Base-by-base conservation (phyloP, 306 rosid genomes). In the Herpetospermum pedunculosum region DNA sequence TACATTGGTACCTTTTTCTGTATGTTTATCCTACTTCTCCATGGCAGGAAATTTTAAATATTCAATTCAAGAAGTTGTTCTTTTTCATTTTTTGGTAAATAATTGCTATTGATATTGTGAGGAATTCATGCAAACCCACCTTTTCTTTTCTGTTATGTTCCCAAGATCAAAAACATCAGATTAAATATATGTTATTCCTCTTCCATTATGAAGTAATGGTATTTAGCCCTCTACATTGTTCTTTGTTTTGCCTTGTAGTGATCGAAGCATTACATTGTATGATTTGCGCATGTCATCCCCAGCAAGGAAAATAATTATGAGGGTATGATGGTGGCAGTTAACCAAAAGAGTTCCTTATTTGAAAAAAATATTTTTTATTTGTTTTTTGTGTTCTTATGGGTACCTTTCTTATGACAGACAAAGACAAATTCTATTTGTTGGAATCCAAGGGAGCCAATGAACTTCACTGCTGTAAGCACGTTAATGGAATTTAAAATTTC, bases 381-480 rank as follows among this genome's bases (percentile, higher is more conserved):
- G 8, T 80, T 77, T 75, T 44, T 58, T 43, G 76, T 67, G 55
- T 80, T 50, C 84, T 88, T 50, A 88, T 79, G 29, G 41, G 34
- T 80, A 60, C 52, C 73, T 80, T 79, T 70, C 57, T 74, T 77
- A 58, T 82, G 82, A 48, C 96, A 94, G 99, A 94, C 92, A 23
- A 88, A 84, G 84, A 85, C 85, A 43, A 94, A 94, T 83, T 88
- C 99, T 49, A 78, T 94, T 80, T 78, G 84, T 74, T 94, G 99
- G 99, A 94, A 94, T 59, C 99, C 97, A 28, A 94, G 87, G 96
- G 99, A 94, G 77, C 99, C 99, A 62, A 76, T 94, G 72, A 94
- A 94, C 83, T 94, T 94, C 81, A 89, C 96, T 53, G 88, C 90
- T 73, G 99, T 94, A 88, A 94, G 99, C 80, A 52, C 58, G 58